These are phyloP conservation scores for Pyrenochaeta sp. DNA, from an alignment of 2,329 filamentous ascomycete species.

Conservation along the genomic window DNA sequence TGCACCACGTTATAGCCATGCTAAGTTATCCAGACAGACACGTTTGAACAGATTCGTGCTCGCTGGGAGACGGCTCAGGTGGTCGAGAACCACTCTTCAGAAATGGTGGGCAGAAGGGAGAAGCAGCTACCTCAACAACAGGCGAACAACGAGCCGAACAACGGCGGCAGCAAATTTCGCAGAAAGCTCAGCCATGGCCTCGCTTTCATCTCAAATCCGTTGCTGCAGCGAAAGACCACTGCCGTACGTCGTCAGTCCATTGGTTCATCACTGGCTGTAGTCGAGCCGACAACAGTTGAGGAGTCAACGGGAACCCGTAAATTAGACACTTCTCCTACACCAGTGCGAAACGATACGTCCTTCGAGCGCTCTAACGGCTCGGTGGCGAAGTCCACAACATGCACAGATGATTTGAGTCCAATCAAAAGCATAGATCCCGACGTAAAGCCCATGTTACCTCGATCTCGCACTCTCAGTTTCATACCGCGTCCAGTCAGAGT, in stretches of 20 bases:
- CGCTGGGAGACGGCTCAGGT: constrained; percentile 41
- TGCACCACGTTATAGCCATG: constrained; percentile 35
- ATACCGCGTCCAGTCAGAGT: constrained; percentile 37
- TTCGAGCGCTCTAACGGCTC: not conserved
- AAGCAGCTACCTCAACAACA: constrained; percentile 24
- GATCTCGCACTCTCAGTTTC: constrained; percentile 44
- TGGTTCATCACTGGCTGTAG: constrained; percentile 18
- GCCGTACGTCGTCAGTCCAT: constrained; percentile 19
- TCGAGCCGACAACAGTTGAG: constrained; percentile 12
- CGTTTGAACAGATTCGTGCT: constrained; percentile 44
- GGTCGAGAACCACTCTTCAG: constrained; percentile 10
- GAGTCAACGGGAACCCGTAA: constrained; percentile 4
- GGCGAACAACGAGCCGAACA: constrained; percentile 12
- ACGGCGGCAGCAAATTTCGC: constrained; percentile 37
- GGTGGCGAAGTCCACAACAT: not conserved
- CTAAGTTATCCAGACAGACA: constrained; percentile 44
- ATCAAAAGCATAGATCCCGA: constrained; percentile 13
- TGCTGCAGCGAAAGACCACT: constrained; percentile 39
- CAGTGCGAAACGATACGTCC: constrained; percentile 5
- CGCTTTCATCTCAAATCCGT: constrained; percentile 42
- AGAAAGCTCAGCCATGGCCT: constrained; percentile 45
- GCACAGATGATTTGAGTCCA: not conserved
- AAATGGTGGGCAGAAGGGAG: constrained; percentile 40
- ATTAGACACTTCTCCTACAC: constrained; percentile 19
- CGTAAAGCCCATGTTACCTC: constrained; percentile 28